Percentiles rank a stretch among this genome's conserved stretches.
These are phyloP conservation scores for Ustilago shanxiensis DNA, from an alignment of 1,284 basidiomycete species.

Conservation along the genomic window DNA sequence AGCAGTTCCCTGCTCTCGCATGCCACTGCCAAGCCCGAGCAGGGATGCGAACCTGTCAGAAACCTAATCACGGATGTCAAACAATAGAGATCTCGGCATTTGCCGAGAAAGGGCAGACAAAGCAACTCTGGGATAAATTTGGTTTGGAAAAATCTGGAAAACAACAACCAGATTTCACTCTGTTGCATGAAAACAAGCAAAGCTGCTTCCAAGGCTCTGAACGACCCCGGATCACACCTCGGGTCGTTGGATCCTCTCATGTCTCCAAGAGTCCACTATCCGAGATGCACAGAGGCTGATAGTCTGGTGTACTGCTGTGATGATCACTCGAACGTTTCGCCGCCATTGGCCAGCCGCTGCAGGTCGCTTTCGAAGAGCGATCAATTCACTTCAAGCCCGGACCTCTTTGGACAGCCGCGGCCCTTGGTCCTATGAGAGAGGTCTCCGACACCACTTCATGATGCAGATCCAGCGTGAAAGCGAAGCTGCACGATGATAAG, in stretches of 20 bases:
- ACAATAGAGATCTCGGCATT: constrained; percentile 13
- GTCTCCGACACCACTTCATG: not conserved
- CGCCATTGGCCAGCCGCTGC: not conserved
- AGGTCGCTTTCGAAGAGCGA: not conserved
- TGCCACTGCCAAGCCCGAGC: constrained; percentile 3
- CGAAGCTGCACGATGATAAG: no score
- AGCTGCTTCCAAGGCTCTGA: not conserved
- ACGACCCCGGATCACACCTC: not conserved
- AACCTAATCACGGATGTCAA: constrained; percentile 31
- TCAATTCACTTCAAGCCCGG: not conserved
- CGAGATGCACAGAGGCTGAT: not conserved
- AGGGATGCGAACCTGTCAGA: constrained; percentile 34
- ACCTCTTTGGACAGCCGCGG: not conserved
- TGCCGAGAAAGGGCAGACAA: not conserved
- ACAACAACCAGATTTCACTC: not conserved
- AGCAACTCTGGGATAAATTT: not conserved
- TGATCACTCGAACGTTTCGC: not conserved
- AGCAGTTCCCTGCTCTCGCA: not conserved
- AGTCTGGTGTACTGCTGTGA: not conserved
- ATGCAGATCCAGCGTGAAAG: not conserved
- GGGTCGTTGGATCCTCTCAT: not conserved
- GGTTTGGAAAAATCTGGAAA: not conserved
- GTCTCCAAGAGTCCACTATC: not conserved
- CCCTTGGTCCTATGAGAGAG: not conserved
- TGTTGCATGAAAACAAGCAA: not conserved